These are phyloP conservation scores for Zopfochytrium polystomum DNA, from an alignment of 371 early-diverging fungal species.

Conservation along the genomic window DNA sequence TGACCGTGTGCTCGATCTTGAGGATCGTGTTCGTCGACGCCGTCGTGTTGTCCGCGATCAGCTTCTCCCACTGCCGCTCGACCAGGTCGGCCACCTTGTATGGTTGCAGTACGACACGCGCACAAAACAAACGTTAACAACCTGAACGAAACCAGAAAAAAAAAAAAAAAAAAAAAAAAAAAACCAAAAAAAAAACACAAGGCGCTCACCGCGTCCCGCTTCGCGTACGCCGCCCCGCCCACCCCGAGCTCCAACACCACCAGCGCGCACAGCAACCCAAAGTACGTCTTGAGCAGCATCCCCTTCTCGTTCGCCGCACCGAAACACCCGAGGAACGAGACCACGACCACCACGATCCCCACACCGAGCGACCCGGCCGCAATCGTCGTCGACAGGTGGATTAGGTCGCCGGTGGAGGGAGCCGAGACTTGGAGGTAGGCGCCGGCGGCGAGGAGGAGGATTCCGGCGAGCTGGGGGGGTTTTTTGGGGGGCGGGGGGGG, in stretches of 20 bases:
- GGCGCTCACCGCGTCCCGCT: conserved; percentile 32
- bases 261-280: conserved; percentile 45
- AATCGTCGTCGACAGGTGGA: conserved; percentile 33
- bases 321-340: conserved; percentile 54
- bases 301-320: conserved; percentile 58
- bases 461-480: conserved; percentile 45
- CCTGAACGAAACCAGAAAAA: background rate
- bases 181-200: no score
- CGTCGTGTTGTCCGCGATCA: conserved; percentile 17
- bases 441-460: conserved; percentile 49
- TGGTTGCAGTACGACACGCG: background rate
- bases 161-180: no score
- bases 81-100: conserved; percentile 24
- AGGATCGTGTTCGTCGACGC: conserved; percentile 11
- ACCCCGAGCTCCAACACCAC: conserved; percentile 49
- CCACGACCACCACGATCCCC: conserved; percentile 44
- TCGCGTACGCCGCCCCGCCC: conserved; percentile 48
- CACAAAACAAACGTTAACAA: no score
- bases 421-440: conserved; percentile 36
- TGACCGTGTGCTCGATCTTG: conserved; percentile 15
- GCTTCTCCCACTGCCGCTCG: conserved; percentile 34
- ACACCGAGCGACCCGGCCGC: conserved; percentile 47
- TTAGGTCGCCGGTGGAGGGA: conserved; percentile 23
- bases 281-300: conserved; percentile 55
- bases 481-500: background rate